Base-by-base conservation (phyloP, 2,329 filamentous ascomycete species). In the Fusarium pseudograminearum region DNA sequence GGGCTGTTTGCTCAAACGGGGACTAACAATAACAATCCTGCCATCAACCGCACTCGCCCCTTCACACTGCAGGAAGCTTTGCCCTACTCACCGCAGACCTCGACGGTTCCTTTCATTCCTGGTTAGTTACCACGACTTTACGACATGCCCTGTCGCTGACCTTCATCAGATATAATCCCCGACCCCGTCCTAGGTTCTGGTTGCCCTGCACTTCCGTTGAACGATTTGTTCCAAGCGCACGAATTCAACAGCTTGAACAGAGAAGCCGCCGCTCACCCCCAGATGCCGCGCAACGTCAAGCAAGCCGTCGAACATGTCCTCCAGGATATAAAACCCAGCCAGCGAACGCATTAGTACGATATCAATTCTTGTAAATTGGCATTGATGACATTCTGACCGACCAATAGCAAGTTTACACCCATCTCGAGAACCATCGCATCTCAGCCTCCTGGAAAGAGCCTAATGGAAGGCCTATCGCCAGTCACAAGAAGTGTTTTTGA, bases 41-140 rank as follows among this genome's bases (percentile, higher is more conserved):
- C 73, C 40, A 75, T 79, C 34, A 67, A 76, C 40, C 78, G 84
- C 56, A 67, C 76, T 40, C 78, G 84, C 57, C 84, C 89, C 2
- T 89, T 90, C 76, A 87, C 86, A 5, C 86, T 96, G 15, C 87
- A 91, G 59, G 91, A 96, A 76, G 92, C 92, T 31, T 83, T 96
- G 46, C 91, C 92, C n/a, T 94, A 90, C 80, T 93, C 92, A 53
- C 93, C 93, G 26, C 90, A 95, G 77, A 92, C 90, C 50, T 93
- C 92, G 5, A 91, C 94, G 50, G 86, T 93, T 54, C 92, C 93
- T 4, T 93, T 95, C 78, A 88, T 91, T 78, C 87, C 91, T 71
- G 89, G 93, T 94, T 80, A 69, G 83, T 75, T 54, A 11, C 45
- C 48, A 26, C 38, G 36, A 20, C 33, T 20, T 53, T 28, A 31